Evolutionary conservation across 1,139 yeast species (phyloP), one percentile per base, ranked within the genome.

Genomic region (Meyerozyma carpophila): DNA sequence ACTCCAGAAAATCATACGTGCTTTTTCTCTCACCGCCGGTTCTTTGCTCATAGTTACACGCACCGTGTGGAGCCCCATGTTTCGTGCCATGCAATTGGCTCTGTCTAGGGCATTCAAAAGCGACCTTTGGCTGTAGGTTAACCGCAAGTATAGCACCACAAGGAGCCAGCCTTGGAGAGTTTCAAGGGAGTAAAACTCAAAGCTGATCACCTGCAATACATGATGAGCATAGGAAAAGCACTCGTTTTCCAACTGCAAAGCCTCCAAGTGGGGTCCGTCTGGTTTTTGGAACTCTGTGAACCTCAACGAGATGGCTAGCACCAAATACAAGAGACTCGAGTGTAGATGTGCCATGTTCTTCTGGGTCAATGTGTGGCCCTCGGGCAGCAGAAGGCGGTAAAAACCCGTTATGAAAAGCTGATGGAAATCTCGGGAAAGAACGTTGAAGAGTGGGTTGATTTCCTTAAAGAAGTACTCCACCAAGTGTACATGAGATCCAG

Each of bases 121-220:
- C 1, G 84, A 72, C 8, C 79, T 73, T 57, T 82, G 88, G 43
- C 85, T 65, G 52, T 81, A 82, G 31, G 79, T 63, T 3, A 77
- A 62, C 38, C 89, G 63, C 36, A 82, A 59, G 52, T 81, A 82
- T 18, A 81, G 53, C 0, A 81, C 59, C 27, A 79, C 69, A 25
- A 82, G 58, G 11, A 81, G 58, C 84, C 87, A 80, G 36, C 81
- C 71, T 56, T 82, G 89, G 32, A 81, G 73, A 49, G 82, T 66
- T 55, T 82, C 89, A 47, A 78, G 72, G 16, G 82, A 73, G 54
- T 81, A 85, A 85, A 86, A 82, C 56, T 82, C 85, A 57, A 81
- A 81, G 40, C 81, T 68, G 39, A 82, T 61, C 14, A 72, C 68
- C 18, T 68, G 64, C 6, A 81, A 62, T 8, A 81, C 72, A 21